Evolutionary conservation across 176 grass and related monocot genomes (phyloP), one percentile per base, ranked within the genome.

Genomic region (Phoenix dactylifera): DNA sequence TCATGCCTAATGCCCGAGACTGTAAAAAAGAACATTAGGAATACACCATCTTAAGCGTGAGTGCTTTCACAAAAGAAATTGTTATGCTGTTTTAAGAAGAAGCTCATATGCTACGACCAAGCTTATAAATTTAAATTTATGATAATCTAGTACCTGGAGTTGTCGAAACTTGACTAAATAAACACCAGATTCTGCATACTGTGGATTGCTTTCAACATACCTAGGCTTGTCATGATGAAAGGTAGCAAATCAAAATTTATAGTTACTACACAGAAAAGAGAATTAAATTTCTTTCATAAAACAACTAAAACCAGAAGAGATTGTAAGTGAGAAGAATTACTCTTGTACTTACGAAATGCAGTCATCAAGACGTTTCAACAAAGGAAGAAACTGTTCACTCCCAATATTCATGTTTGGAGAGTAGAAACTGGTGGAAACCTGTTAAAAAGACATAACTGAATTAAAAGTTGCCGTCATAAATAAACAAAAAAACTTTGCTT

Each of bases 141-240:
- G 5, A 48, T 16, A 23, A 49, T 49, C 24, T 50, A 6, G 23
- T 74, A 91, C 92, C 76, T 97, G 92, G 65, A 97, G 83, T 73
- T 97, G 92, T 49, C 84, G 81, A 70, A 98, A 89, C 66, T 98
- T 89, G 54, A 98, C 94, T 64, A 98, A 93, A 64, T 98, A 98
- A 78, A 98, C 94, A 76, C 81, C 72, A 71, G 94, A 98, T 79
- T 98, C 94, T 22, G 82, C 87, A 83, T 98, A 98, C 57, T 92
- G 94, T 76, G 84, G 81, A 74, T 98, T 98, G 69, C 70, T 92
- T 71, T 98, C 84, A 58, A 93, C 84, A 76, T 92, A 98, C 35
- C 94, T 98, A 83, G 54, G 80, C 32, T 58, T 67, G 75, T 63
- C 71, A 64, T 52, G 15, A 80, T 35, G 0, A 54, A 53, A 50